These are phyloP conservation scores for Cladosporium sphaerospermum DNA, from an alignment of 2,329 filamentous ascomycete species.

Conservation along the genomic window DNA sequence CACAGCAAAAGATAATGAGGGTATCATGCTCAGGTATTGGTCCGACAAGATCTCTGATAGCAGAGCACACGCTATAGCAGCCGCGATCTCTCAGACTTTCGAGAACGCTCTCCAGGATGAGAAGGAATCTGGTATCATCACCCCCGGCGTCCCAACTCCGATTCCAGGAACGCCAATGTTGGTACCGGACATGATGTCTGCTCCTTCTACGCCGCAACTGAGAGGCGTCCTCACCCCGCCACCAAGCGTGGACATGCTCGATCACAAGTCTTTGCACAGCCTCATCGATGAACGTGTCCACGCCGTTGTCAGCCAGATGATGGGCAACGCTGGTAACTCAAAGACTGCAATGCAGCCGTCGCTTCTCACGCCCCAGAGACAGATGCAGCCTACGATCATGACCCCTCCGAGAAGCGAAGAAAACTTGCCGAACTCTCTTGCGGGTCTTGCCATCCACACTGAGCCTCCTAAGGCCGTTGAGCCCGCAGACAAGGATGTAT, in stretches of 20 bases:
- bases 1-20: constrained; percentile 6
- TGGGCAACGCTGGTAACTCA: not conserved
- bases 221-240: constrained; percentile 2
- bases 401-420: constrained; percentile 8
- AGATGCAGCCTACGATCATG: not conserved
- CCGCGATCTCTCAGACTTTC: constrained; percentile 8
- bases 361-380: not conserved
- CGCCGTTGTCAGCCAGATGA: constrained; percentile 6
- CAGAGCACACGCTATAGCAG: constrained; percentile 6
- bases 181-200: constrained; percentile 1
- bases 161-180: constrained; percentile 3
- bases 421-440: not conserved
- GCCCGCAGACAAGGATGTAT: not conserved
- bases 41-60: constrained; percentile 11
- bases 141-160: not conserved
- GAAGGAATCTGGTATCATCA: not conserved
- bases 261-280: constrained; percentile 2
- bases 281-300: constrained; percentile 9
- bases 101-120: constrained; percentile 7
- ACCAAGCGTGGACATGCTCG: not conserved
- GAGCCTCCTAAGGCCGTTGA: not conserved
- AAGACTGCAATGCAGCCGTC: not conserved
- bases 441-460: not conserved
- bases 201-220: constrained; percentile 1
- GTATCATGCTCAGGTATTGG: constrained; percentile 10